These are phyloP conservation scores for Schizopora paradoxa DNA, from an alignment of 1,284 basidiomycete species.

Conservation along the genomic window DNA sequence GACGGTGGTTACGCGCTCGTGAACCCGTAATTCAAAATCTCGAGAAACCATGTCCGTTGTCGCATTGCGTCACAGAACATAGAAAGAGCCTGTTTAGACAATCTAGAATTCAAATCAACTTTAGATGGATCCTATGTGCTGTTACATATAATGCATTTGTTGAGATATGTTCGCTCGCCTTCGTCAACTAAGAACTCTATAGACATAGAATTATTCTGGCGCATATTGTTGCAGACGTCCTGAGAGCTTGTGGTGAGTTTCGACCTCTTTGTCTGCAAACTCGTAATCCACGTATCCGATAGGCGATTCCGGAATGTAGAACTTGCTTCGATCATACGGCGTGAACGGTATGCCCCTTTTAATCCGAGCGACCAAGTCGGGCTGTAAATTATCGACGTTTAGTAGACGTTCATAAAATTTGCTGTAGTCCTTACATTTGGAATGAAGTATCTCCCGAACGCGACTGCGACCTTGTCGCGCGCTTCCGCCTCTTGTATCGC, in stretches of 20 bases:
- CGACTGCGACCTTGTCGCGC: conserved; percentile 33
- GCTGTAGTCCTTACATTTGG: conserved; percentile 34
- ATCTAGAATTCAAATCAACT: too few species aligned
- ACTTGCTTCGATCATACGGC: conserved; percentile 23
- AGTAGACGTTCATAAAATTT: neutral
- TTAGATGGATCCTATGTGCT: too few species aligned
- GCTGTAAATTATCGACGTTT: conserved; percentile 23
- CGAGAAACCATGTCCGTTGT: too few species aligned
- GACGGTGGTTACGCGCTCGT: conserved; percentile 28
- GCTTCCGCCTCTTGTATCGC: conserved; percentile 31
- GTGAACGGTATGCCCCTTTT: conserved; percentile 22
- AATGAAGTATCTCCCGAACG: conserved; percentile 46
- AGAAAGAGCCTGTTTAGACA: too few species aligned
- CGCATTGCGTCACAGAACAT: too few species aligned
- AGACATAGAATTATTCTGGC: too few species aligned
- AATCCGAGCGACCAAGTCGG: conserved; percentile 38
- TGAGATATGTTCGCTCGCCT: too few species aligned
- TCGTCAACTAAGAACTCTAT: too few species aligned
- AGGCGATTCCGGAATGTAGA: conserved; percentile 20
- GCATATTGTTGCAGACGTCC: too few species aligned
- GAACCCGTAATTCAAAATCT: conserved; percentile 30
- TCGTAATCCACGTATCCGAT: conserved; percentile 16
- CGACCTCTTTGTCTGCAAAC: conserved; percentile 14
- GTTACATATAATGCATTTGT: too few species aligned
- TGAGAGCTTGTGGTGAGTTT: conserved; percentile 10